Base-by-base conservation (phyloP, 208 protist genomes). In the Blastocrithidia nonstop region DNA sequence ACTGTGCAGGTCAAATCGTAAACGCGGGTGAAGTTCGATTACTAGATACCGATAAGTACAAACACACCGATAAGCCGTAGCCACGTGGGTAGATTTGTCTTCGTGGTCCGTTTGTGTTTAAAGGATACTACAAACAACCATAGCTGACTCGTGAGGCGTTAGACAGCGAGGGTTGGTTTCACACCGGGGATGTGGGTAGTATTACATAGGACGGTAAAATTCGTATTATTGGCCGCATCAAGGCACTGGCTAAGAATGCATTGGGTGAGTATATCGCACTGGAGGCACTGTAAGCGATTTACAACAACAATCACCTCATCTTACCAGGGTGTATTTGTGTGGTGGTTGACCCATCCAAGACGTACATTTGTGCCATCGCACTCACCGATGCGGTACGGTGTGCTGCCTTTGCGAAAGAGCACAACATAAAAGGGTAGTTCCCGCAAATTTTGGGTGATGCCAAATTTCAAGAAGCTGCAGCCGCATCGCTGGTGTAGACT, bases 211-310 rank as follows among this genome's bases (percentile, higher is more conserved):
- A 78, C 13, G 76, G 75, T 5, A 61, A 48, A 3, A 15, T 95
- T 7, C 37, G 58, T 25, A 74, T 96, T 7, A 54, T 96, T 1
- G 90, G 85, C 9, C 75, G 90, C 51, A 62, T 80, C 26, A 95
- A 96, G 71, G 80, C 83, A n/a, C 63, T 96, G 28, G 84, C 80
- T 49, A 95, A 95, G 68, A 85, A 89, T 46, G 59, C 53, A n/a
- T 63, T 85, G 9, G 91, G 91, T 20, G 86, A 96, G 68, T 95
- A 94, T 66, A 77, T 96, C 33, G 77, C 84, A 7, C 43, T 92
- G 24, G 85, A 95, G 38, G 50, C n/a, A 9, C 60, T 96, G 0
- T 78, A 92, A 44, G 48, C 83, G 8, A 58, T 78, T 23, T 92
- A 92, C 54, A 54, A 48, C 4, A 40, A 56, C 29, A 64, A 87